A percentile compares a stretch with the other conserved stretches of the same genome.
Evolutionary conservation across 225 moss, liverwort and hornwort genomes (phyloP).

Genomic region (Physcomitrium patens): DNA sequence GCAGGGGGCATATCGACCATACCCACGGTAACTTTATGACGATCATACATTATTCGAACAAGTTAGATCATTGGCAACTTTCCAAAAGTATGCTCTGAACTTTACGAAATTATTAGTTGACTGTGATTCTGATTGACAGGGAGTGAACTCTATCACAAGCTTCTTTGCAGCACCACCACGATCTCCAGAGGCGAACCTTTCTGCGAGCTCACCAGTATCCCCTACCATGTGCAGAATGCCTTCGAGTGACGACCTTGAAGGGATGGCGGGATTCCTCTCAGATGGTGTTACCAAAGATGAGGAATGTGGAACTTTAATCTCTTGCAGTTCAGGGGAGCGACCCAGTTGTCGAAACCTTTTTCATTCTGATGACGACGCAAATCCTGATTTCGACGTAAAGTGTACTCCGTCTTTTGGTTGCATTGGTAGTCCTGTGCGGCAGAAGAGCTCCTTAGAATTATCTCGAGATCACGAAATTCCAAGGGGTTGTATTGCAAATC

Average conservation of each 20-base stretch:
- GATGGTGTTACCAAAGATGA: slow-evolving; percentile 9
- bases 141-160: slow-evolving; percentile 68
- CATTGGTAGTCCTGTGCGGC: slow-evolving; percentile 34
- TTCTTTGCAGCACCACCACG: slow-evolving; percentile 55
- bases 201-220: slow-evolving; percentile 31
- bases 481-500: slow-evolving; percentile 15
- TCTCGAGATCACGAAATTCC: background rate
- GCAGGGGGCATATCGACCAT: slow-evolving; percentile 66
- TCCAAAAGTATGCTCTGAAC: no score
- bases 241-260: slow-evolving; percentile 26
- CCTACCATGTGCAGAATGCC: slow-evolving; percentile 24
- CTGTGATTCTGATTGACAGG: slow-evolving; percentile 45
- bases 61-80: no score
- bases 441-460: slow-evolving; percentile 19
- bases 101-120: no score
- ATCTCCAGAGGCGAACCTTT: slow-evolving; percentile 18
- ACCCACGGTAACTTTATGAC: slow-evolving; percentile 43
- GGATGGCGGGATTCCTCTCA: background rate
- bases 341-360: slow-evolving; percentile 24
- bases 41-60: no score
- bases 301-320: background rate
- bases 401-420: slow-evolving; percentile 62
- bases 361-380: slow-evolving; percentile 8
- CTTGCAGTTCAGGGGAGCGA: slow-evolving; percentile 20
- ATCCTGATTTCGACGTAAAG: slow-evolving; percentile 23